These are phyloP conservation scores for Russula virescens DNA, from an alignment of 768 basidiomycete species.

Conservation along the genomic window DNA sequence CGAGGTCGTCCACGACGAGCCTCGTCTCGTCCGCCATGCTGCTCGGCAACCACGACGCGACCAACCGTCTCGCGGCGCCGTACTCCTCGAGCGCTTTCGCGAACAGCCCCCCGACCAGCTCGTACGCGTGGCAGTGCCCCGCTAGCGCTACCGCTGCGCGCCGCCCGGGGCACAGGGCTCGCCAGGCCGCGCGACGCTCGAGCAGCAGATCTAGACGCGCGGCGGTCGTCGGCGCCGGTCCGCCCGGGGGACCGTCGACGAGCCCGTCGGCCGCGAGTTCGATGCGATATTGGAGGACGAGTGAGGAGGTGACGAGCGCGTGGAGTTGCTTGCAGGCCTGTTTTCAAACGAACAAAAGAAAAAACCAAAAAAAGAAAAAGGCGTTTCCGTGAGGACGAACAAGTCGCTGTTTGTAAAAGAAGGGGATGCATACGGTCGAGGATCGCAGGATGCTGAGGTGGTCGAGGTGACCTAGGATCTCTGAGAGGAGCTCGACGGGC, in stretches of 20 bases:
- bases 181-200: slow-evolving; percentile 35
- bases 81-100: slow-evolving; percentile 26
- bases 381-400: too few relatives aligned
- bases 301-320: slow-evolving; percentile 24
- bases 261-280: slow-evolving; percentile 32
- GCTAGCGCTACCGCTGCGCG: slow-evolving; percentile 30
- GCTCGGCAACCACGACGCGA: slow-evolving; percentile 29
- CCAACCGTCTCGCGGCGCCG: slow-evolving; percentile 25
- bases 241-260: slow-evolving; percentile 24
- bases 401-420: too few relatives aligned
- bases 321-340: slow-evolving; percentile 28
- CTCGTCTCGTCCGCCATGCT: slow-evolving; percentile 8
- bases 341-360: too few relatives aligned
- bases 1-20: slow-evolving; percentile 34
- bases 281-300: slow-evolving; percentile 31
- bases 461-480: slow-evolving; percentile 5
- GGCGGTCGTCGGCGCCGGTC: slow-evolving; percentile 23
- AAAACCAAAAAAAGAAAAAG: too few relatives aligned
- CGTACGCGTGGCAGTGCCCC: slow-evolving; percentile 46
- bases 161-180: slow-evolving; percentile 29
- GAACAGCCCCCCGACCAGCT: slow-evolving; percentile 56
- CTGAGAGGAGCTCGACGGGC: slow-evolving; percentile 18
- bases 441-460: slow-evolving; percentile 3
- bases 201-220: slow-evolving; percentile 34
- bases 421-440: neutral